Evolutionary conservation across 2,329 filamentous ascomycete genomes (phyloP).

Genomic region (Hymenoscyphus fraxineus): DNA sequence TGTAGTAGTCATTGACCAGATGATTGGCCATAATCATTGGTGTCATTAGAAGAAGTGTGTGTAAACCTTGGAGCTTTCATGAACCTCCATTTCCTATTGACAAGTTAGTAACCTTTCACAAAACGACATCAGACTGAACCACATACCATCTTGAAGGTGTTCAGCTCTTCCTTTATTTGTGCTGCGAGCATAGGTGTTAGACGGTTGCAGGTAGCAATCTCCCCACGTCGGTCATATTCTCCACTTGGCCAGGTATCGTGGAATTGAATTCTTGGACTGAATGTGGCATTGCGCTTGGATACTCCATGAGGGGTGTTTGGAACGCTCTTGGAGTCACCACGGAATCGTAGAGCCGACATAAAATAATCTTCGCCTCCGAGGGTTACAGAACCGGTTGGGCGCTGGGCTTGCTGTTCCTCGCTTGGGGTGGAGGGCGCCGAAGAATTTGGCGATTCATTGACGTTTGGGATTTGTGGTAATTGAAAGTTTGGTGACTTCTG

Average conservation of each 20-base stretch:
- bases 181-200: slow-evolving; percentile 95
- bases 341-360: slow-evolving; percentile 68
- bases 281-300: slow-evolving; percentile 61
- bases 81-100: slow-evolving; percentile 94
- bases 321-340: slow-evolving; percentile 73
- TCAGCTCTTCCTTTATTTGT: slow-evolving; percentile 99
- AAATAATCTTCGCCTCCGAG: slow-evolving; percentile 85
- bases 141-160: slow-evolving; percentile 97
- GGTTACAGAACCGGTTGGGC: slow-evolving; percentile 64
- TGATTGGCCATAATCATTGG: slow-evolving; percentile 29
- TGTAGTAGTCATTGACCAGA: slow-evolving; percentile 25
- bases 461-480: slow-evolving; percentile 57
- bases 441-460: slow-evolving; percentile 75
- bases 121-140: slow-evolving; percentile 1
- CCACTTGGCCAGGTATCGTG: slow-evolving; percentile 94
- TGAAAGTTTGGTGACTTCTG: slow-evolving; percentile 49
- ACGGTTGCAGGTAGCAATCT: slow-evolving; percentile 96
- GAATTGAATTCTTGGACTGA: slow-evolving; percentile 91
- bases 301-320: slow-evolving; percentile 71
- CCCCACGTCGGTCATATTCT: slow-evolving; percentile 93
- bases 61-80: slow-evolving; percentile 98
- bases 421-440: slow-evolving; percentile 85
- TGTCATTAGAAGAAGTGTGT: slow-evolving; percentile 95
- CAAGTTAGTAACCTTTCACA: slow-evolving; percentile 38
- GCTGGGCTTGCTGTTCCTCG: slow-evolving; percentile 68